phyloP scores from a whole-genome alignment of 1,284 basidiomycete genomes.

The Rhizoctonia solani region DNA sequence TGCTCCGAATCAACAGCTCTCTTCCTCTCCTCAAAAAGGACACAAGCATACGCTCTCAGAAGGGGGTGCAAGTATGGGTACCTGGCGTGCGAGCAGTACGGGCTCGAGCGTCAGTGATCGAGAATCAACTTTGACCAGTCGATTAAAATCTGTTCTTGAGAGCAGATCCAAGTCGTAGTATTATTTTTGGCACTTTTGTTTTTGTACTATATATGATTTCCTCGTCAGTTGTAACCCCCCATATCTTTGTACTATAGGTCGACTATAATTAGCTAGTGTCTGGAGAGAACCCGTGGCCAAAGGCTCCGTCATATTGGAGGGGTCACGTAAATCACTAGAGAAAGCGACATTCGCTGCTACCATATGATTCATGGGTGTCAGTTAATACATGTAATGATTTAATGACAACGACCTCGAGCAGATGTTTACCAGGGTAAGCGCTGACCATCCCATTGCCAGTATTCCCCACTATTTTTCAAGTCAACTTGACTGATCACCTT shows the following conservation, averaged over 20 bases:
- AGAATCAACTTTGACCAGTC: constrained; percentile 29
- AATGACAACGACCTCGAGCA: not conserved
- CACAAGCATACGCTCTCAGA: constrained; percentile 13
- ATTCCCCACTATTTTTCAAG: constrained; percentile 2
- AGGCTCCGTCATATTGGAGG: too few species aligned
- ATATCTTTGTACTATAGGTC: too few species aligned
- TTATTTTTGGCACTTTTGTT: not conserved
- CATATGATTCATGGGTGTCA: not conserved
- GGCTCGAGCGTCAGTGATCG: constrained; percentile 22
- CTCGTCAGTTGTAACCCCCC: too few species aligned
- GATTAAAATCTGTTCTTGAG: constrained; percentile 23
- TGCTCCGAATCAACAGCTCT: not conserved
- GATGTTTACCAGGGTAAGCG: not conserved
- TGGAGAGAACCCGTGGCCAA: too few species aligned
- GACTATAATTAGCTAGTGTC: too few species aligned
- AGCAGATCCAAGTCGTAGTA: not conserved
- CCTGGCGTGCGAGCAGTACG: not conserved
- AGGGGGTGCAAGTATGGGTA: not conserved
- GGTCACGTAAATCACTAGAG: too few species aligned
- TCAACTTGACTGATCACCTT: constrained; percentile 1
- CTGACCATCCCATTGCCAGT: constrained; percentile 6
- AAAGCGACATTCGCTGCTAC: not conserved
- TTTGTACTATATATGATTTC: too few species aligned
- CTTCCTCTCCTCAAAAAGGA: not conserved
- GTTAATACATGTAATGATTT: not conserved